Base-by-base conservation (phyloP, 129 eudicot genomes). In the Lactuca saligna region DNA sequence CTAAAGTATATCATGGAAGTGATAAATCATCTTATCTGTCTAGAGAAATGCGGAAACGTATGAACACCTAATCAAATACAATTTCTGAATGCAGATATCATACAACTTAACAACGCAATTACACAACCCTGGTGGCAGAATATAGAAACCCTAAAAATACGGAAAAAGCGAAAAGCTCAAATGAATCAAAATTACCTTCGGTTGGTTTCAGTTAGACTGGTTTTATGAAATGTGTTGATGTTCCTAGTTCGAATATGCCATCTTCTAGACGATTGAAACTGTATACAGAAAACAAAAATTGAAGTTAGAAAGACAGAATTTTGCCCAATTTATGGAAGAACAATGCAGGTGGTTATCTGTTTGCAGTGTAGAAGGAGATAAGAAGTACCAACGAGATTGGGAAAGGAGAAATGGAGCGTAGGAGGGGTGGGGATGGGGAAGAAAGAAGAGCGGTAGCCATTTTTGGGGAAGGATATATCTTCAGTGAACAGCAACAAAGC, bases 161-260 rank as follows among this genome's bases (percentile, higher is more conserved):
- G 7, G 17, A 3, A 50, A 38, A 57, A 61, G n/a, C 16, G 25
- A 29, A 37, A 31, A 17, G 38, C 59, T 14, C 20, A 54, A 15
- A 20, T n/a, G 34, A 38, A 7, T 46, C 12, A 59, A 16, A 13
- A 58, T 62, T 76, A 87, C 95, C 88, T 84, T 44, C 50, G 69
- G 32, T 61, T 76, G 59, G 76, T 41, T 63, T 67, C 74, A 60
- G 12, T n/a, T 48, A 78, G 37, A 72, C 49, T 74, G 34, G 80
- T 66, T 8, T 71, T 72, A 58, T 76, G 61, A 63, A 73, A 78
- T 15, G 42, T 29, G 54, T 29, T 54, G 29, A 10, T 51, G 10
- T 60, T 78, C 29, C 60, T 51, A 51, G 66, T 61, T 51, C 66
- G 61, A 41, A 61, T 5, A 8, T 25, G 41, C 63, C 77, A 62